Evolutionary conservation across 2,329 filamentous ascomycete species (phyloP).

Genomic region (Alternaria triticimaculans): DNA sequence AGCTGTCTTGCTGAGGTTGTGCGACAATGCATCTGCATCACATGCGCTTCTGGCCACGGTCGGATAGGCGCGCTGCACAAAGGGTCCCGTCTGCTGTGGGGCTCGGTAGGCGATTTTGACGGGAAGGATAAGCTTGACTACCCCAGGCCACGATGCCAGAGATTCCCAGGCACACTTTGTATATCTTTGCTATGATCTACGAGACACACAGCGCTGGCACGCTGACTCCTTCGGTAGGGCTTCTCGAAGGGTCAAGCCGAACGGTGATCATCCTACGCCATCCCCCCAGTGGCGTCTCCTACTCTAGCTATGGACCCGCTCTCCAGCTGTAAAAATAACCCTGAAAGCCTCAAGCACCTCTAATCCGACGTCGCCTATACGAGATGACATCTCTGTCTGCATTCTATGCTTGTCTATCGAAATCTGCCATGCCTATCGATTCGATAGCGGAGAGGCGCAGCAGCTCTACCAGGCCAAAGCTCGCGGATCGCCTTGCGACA

Average conservation of each 20-base stretch:
- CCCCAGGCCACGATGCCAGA: neutral
- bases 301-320: constrained; percentile 5
- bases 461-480: neutral
- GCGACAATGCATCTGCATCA: constrained; percentile 42
- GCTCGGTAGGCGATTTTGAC: constrained; percentile 9
- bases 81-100: constrained; percentile 12
- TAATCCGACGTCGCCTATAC: constrained; percentile 23
- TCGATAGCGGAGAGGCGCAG: constrained; percentile 7
- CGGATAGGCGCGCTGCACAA: constrained; percentile 7
- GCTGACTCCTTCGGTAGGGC: constrained; percentile 15
- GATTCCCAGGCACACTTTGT: neutral
- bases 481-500: neutral
- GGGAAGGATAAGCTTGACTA: neutral
- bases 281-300: constrained; percentile 1
- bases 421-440: constrained; percentile 1
- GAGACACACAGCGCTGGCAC: neutral
- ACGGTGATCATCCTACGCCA: constrained; percentile 18
- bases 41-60: constrained; percentile 40
- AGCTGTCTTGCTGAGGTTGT: constrained; percentile 37
- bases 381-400: neutral
- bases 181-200: neutral
- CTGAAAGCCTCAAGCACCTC: constrained; percentile 8
- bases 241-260: constrained; percentile 26
- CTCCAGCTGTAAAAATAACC: constrained; percentile 18
- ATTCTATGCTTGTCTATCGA: neutral